Evolutionary conservation across 768 basidiomycete genomes (phyloP).

Genomic region (Asterophora lycoperdoides): DNA sequence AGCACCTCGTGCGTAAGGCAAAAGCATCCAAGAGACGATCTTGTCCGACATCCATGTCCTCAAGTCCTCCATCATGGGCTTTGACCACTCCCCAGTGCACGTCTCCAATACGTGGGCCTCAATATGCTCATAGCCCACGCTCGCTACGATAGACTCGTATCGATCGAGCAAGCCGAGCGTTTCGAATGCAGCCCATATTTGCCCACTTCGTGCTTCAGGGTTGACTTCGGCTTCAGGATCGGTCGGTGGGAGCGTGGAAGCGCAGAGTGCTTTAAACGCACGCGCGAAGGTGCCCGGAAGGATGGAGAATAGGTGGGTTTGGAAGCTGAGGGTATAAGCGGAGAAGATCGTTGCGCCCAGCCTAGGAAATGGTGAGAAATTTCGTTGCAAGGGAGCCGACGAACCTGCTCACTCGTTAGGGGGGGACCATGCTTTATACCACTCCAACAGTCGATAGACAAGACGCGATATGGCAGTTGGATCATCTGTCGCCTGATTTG

Average conservation of each 20-base stretch:
- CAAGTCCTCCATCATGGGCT: slow-evolving; percentile 55
- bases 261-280: slow-evolving; percentile 66
- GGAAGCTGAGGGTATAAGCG: slow-evolving; percentile 65
- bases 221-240: slow-evolving; percentile 17
- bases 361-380: slow-evolving; percentile 33
- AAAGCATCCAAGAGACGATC: slow-evolving; percentile 82
- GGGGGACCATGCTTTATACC: slow-evolving; percentile 77
- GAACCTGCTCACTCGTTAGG: slow-evolving; percentile 49
- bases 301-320: slow-evolving; percentile 67
- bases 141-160: slow-evolving; percentile 78
- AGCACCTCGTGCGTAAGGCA: slow-evolving; percentile 70
- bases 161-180: slow-evolving; percentile 73
- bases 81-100: slow-evolving; percentile 68
- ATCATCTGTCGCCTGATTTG: slow-evolving; percentile 40
- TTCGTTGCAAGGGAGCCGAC: background rate
- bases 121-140: slow-evolving; percentile 83
- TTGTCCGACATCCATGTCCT: slow-evolving; percentile 75
- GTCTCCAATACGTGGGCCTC: slow-evolving; percentile 64
- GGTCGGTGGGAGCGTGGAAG: slow-evolving; percentile 47
- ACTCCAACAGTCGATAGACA: slow-evolving; percentile 57
- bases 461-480: slow-evolving; percentile 49
- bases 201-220: slow-evolving; percentile 19
- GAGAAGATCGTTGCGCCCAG: slow-evolving; percentile 56
- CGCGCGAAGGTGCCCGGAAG: slow-evolving; percentile 64
- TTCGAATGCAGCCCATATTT: slow-evolving; percentile 61